phyloP scores from a whole-genome alignment of 129 eudicot species.

The Chrysanthemum makinoi region DNA sequence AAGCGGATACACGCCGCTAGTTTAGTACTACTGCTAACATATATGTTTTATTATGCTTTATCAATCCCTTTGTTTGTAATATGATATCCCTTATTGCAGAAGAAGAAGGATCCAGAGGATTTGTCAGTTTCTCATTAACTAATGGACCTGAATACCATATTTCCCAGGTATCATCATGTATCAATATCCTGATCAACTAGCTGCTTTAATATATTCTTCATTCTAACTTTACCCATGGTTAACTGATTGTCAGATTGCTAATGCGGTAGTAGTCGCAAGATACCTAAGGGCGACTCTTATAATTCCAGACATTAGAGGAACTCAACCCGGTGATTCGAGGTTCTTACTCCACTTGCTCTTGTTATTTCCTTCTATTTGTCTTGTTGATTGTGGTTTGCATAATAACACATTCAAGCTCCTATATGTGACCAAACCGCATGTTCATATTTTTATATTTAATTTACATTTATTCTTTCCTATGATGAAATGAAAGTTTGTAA shows the following conservation, averaged over 20 bases:
- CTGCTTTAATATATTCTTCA: neutral
- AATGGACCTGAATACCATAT: conserved; percentile 98
- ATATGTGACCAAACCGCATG: neutral
- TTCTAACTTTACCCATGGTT: conserved; percentile 2
- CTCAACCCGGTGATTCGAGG: conserved; percentile 82
- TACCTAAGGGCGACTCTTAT: conserved; percentile 84
- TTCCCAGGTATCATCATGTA: conserved; percentile 60
- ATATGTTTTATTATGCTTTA: too few species aligned
- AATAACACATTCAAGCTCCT: neutral
- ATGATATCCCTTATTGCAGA: too few species aligned
- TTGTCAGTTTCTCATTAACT: conserved; percentile 82
- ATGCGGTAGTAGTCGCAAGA: conserved; percentile 92
- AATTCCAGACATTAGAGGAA: conserved; percentile 92
- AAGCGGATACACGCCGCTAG: neutral
- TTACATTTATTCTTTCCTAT: too few species aligned
- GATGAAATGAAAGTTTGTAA: too few species aligned
- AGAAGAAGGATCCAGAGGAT: conserved; percentile 79
- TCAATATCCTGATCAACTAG: neutral
- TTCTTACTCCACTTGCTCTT: conserved; percentile 21
- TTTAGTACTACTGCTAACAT: neutral
- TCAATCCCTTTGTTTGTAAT: too few species aligned
- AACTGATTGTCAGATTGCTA: conserved; percentile 58
- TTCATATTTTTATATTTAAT: too few species aligned
- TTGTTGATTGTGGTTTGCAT: neutral
- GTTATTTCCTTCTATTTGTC: neutral